These are phyloP conservation scores for Chaetothyriales sp. DNA, from an alignment of 2,329 filamentous ascomycete genomes.

Conservation along the genomic window DNA sequence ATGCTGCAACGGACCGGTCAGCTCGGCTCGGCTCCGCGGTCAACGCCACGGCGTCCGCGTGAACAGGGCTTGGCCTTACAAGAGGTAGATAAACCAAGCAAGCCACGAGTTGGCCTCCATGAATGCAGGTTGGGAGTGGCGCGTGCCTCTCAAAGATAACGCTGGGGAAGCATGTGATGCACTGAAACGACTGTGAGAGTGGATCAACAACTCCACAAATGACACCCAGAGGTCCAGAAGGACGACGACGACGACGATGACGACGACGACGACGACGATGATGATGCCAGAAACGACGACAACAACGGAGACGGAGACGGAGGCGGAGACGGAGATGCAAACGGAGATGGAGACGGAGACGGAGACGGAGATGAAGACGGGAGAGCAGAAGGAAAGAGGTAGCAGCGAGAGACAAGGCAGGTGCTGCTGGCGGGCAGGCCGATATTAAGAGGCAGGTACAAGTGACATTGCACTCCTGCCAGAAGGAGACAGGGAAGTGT, in stretches of 20 bases:
- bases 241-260: constrained; percentile 11
- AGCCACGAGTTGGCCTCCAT: constrained; percentile 10
- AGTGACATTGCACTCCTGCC: not conserved
- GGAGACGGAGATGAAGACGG: constrained; percentile 10
- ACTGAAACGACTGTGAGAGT: constrained; percentile 18
- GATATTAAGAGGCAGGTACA: not conserved
- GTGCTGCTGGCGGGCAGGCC: constrained; percentile 2
- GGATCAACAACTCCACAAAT: constrained; percentile 7
- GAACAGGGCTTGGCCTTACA: constrained; percentile 25
- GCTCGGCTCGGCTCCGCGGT: not conserved
- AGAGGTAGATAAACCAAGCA: constrained; percentile 26
- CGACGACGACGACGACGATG: constrained; percentile 10
- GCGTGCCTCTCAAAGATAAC: not conserved
- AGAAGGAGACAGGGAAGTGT: not conserved
- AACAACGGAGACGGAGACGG: constrained; percentile 13
- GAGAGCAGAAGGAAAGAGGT: constrained; percentile 11
- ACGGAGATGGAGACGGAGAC: constrained; percentile 10
- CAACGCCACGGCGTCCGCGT: too few species aligned
- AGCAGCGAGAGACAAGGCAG: constrained; percentile 13
- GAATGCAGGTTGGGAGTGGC: constrained; percentile 1
- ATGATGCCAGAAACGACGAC: constrained; percentile 4
- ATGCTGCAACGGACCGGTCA: constrained; percentile 44
- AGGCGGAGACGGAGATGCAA: too few species aligned
- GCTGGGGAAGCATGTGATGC: not conserved
- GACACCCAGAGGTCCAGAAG: constrained; percentile 5